Percentiles rank a stretch among this genome's conserved stretches.
Evolutionary conservation across 306 rosid genomes (phyloP).

Genomic region (Vigna nakashimae): DNA sequence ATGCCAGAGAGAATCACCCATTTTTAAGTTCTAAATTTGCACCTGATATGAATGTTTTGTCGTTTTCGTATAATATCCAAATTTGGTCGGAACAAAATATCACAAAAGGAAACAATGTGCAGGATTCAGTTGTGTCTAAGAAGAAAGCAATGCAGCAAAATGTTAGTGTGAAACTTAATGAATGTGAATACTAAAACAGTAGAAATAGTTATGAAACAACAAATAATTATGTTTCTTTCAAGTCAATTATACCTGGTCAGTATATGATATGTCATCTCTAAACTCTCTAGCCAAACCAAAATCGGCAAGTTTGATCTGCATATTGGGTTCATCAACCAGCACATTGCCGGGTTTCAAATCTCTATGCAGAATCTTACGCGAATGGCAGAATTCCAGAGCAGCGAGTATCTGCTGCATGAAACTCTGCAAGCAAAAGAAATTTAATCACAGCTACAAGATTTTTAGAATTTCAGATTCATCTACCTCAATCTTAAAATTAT

Average conservation of each 20-base stretch:
- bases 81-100: background rate
- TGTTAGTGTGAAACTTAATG: background rate
- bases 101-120: too few relatives aligned
- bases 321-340: background rate
- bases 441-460: background rate
- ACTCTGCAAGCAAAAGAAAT: slow-evolving; percentile 6
- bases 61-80: background rate
- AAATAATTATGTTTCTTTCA: background rate
- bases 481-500: background rate
- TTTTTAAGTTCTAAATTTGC: background rate
- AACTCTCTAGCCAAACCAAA: slow-evolving; percentile 34
- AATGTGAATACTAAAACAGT: background rate
- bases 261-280: background rate
- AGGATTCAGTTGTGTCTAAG: too few relatives aligned
- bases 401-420: slow-evolving; percentile 34
- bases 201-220: background rate
- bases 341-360: slow-evolving; percentile 42
- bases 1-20: background rate
- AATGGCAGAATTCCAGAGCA: slow-evolving; percentile 37
- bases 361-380: slow-evolving; percentile 25
- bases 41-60: too few relatives aligned
- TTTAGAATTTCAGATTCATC: background rate
- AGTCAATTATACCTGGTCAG: background rate
- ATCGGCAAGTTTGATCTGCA: slow-evolving; percentile 38
- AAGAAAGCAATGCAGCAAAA: background rate